Conservation (phyloP, 352 stramenopile species). For the Globisporangium recalcitrans region DNA sequence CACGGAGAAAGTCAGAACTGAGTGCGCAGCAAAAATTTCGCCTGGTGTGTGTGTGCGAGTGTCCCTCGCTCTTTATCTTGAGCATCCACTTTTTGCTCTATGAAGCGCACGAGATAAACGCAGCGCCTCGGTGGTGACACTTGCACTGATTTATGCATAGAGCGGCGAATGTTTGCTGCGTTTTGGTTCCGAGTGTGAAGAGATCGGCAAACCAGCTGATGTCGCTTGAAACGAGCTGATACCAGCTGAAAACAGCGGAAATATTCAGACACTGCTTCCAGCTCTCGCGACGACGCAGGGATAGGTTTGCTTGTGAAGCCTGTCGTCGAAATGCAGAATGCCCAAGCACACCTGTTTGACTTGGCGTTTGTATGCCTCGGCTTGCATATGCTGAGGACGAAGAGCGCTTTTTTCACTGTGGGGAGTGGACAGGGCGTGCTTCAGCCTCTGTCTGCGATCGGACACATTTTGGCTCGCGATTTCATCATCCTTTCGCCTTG, state of each 20-base stretch:
- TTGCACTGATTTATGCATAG: not conserved
- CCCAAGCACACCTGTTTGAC: slow-evolving; percentile 7
- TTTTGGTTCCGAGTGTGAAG: no score
- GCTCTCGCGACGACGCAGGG: not conserved
- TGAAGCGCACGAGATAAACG: not conserved
- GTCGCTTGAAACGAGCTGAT: no score
- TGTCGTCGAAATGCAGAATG: not conserved
- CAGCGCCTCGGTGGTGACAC: no score
- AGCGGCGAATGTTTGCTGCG: no score
- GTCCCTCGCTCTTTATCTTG: not conserved
- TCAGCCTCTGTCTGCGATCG: not conserved
- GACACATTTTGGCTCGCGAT: not conserved
- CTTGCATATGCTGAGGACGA: not conserved
- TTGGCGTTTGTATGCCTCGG: slow-evolving; percentile 1
- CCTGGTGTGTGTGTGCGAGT: not conserved
- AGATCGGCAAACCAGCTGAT: no score
- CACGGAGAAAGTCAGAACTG: not conserved
- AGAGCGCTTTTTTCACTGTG: not conserved
- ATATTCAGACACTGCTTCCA: not conserved
- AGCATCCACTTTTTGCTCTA: not conserved
- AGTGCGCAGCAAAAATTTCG: not conserved
- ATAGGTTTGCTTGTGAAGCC: not conserved
- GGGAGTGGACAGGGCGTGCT: slow-evolving; percentile 6
- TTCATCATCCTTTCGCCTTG: not conserved
- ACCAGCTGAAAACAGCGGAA: no score